Evolutionary conservation across 345 rosid species (phyloP).

Genomic region (Barbarea vulgaris): DNA sequence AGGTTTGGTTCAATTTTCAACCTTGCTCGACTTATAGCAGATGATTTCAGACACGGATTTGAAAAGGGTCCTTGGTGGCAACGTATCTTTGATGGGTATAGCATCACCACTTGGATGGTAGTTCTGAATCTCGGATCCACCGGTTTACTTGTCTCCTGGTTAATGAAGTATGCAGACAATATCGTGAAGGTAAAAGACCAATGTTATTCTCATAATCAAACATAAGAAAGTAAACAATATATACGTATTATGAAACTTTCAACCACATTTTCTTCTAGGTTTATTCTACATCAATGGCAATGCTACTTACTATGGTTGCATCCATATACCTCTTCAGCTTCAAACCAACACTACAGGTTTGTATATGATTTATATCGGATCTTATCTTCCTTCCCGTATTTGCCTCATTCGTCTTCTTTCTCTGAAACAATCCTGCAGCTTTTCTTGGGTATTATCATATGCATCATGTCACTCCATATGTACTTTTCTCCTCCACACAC

Average conservation of each 20-base stretch:
- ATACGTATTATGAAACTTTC: neutral
- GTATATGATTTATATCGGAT: slow-evolving; percentile 6
- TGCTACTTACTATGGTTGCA: slow-evolving; percentile 79
- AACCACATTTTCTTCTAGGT: slow-evolving; percentile 49
- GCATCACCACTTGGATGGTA: slow-evolving; percentile 77
- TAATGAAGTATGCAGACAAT: slow-evolving; percentile 93
- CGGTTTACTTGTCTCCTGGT: slow-evolving; percentile 83
- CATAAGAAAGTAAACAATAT: neutral
- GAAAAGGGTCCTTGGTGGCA: slow-evolving; percentile 97
- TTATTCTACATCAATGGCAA: slow-evolving; percentile 87
- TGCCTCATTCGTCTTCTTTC: neutral
- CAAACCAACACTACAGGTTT: slow-evolving; percentile 76
- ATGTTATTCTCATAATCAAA: slow-evolving; percentile 11
- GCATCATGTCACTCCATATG: slow-evolving; percentile 97
- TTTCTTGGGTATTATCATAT: slow-evolving; percentile 85
- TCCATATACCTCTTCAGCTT: slow-evolving; percentile 70
- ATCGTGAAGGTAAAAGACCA: slow-evolving; percentile 72
- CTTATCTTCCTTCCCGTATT: slow-evolving; percentile 13
- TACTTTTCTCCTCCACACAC: slow-evolving; percentile 78
- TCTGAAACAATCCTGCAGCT: slow-evolving; percentile 58
- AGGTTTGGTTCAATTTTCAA: slow-evolving; percentile 92
- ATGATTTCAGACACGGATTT: slow-evolving; percentile 89
- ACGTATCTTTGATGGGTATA: slow-evolving; percentile 77
- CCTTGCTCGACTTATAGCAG: slow-evolving; percentile 69
- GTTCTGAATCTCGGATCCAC: slow-evolving; percentile 84